phyloP scores from a whole-genome alignment of 208 protist genomes.

The Leishmania turanica region DNA sequence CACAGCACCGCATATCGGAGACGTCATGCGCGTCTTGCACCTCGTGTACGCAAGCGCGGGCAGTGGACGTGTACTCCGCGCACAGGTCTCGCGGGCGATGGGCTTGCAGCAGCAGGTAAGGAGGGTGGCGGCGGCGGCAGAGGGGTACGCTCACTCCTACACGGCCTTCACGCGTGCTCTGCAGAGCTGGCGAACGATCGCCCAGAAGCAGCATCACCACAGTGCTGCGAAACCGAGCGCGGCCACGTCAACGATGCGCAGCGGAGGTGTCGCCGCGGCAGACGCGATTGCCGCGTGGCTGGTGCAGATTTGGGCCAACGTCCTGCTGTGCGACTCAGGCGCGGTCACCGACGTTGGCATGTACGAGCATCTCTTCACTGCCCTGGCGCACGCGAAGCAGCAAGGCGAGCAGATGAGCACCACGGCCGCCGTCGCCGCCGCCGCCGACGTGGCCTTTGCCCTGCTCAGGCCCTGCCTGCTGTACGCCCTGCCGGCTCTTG shows the following conservation, averaged over 20 bases:
- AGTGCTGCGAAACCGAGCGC: neutral
- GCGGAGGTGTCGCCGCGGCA: neutral
- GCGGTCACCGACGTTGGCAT: slow-evolving; percentile 29
- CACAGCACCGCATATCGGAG: slow-evolving; percentile 2
- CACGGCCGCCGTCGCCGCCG: neutral
- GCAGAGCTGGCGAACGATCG: neutral
- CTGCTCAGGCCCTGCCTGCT: slow-evolving; percentile 33
- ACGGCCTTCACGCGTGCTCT: neutral
- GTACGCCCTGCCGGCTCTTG: slow-evolving; percentile 31
- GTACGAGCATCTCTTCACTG: slow-evolving; percentile 26
- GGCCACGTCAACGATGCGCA: neutral
- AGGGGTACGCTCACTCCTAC: neutral
- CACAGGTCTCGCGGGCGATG: slow-evolving; percentile 16
- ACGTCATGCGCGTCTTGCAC: slow-evolving; percentile 24
- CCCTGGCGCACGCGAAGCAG: slow-evolving; percentile 23
- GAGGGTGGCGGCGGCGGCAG: neutral
- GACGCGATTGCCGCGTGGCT: slow-evolving; percentile 15
- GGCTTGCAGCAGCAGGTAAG: neutral
- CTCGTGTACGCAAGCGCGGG: slow-evolving; percentile 27
- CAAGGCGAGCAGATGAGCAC: neutral
- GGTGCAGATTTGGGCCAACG: slow-evolving; percentile 24
- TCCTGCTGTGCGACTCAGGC: slow-evolving; percentile 19
- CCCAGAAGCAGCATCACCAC: neutral
- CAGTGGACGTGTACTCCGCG: slow-evolving; percentile 22
- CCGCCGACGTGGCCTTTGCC: slow-evolving; percentile 21